Conservation (phyloP, 352 stramenopile genomes). For the Phytophthora boehmeriae region DNA sequence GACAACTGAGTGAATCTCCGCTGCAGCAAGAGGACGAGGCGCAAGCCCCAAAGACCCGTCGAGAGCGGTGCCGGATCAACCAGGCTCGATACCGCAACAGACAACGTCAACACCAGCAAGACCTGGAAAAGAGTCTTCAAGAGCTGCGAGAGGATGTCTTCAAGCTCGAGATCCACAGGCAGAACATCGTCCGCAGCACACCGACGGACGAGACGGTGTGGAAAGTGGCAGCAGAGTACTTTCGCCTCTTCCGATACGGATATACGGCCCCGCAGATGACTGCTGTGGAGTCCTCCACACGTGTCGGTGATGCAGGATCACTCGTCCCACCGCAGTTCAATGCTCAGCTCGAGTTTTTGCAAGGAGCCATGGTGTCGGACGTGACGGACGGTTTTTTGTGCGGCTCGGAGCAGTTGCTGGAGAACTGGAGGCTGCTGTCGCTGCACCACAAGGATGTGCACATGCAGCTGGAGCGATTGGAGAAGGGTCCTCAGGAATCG, state of each 20-base stretch:
- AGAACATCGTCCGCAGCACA: neutral
- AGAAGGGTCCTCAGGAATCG: slow-evolving; percentile 1
- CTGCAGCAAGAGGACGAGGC: neutral
- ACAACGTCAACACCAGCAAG: slow-evolving; percentile 6
- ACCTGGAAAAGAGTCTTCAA: slow-evolving; percentile 6
- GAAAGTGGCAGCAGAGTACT: slow-evolving; percentile 27
- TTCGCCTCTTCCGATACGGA: slow-evolving; percentile 19
- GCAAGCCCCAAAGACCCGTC: neutral
- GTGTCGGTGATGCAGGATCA: neutral
- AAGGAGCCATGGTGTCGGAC: slow-evolving; percentile 10
- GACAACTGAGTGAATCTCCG: neutral
- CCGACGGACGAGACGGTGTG: slow-evolving; percentile 20
- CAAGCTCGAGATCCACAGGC: slow-evolving; percentile 10
- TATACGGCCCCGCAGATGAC: slow-evolving; percentile 10
- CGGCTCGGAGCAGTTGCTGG: slow-evolving; percentile 9
- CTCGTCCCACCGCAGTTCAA: slow-evolving; percentile 3
- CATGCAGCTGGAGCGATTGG: slow-evolving; percentile 11
- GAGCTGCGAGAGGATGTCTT: slow-evolving; percentile 11
- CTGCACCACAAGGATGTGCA: slow-evolving; percentile 7
- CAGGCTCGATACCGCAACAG: slow-evolving; percentile 22
- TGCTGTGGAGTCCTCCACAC: neutral
- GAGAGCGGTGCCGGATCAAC: slow-evolving; percentile 23
- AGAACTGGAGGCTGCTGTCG: slow-evolving; percentile 22
- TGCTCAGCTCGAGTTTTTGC: slow-evolving; percentile 19
- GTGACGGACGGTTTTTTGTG: slow-evolving; percentile 18